Evolutionary conservation across 2,329 filamentous ascomycete species (phyloP), one percentile per base, ranked within the genome.

Genomic region (Fusarium burgessii): DNA sequence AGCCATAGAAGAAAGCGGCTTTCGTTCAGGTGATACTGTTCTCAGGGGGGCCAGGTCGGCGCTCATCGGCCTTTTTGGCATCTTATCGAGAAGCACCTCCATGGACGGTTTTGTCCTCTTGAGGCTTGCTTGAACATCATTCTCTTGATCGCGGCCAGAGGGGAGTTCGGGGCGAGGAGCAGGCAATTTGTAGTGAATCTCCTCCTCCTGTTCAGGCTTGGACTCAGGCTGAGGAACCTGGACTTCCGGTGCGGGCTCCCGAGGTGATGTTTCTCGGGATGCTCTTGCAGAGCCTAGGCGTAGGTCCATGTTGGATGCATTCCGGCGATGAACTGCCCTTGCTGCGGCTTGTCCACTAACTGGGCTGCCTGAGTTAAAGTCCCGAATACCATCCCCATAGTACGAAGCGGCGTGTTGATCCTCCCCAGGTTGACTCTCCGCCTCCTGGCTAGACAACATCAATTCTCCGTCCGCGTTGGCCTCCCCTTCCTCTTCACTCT

Each of bases 91-190:
- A 35, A 89, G 75, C 45, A 83, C 83, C 59, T 87, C 85, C 14
- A 84, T 83, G 14, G 87, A 82, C 3, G 88, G 83, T 75, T 90
- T 92, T 42, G 86, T 75, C 81, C 81, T 87, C 78, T 88, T 91
- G 80, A 93, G 91, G 0, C 89, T 91, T 29, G 91, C 88, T 6
- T 91, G 91, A 6, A 89, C 86, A 66, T 96, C 90, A 77, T 98
- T 98, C 79, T 98, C 95, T 78, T 97, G 94, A 74, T 97, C 93
- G 67, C 91, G 87, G 6, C 83, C 82, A 3, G 91, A 88, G 20
- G 91, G 89, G 49, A 93, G 78, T 54, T 88, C 84, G 12, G 87
- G 81, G 20, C 88, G 86, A 38, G 71, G 50, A 27, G 71, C 63
- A 15, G 77, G 74, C 20, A 72, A 71, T 25, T 85, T 89, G 78